Percentiles rank a stretch among this genome's conserved stretches.
phyloP scores from a whole-genome alignment of 139 green algal species.

The Mesotaenium endlicherianum region DNA sequence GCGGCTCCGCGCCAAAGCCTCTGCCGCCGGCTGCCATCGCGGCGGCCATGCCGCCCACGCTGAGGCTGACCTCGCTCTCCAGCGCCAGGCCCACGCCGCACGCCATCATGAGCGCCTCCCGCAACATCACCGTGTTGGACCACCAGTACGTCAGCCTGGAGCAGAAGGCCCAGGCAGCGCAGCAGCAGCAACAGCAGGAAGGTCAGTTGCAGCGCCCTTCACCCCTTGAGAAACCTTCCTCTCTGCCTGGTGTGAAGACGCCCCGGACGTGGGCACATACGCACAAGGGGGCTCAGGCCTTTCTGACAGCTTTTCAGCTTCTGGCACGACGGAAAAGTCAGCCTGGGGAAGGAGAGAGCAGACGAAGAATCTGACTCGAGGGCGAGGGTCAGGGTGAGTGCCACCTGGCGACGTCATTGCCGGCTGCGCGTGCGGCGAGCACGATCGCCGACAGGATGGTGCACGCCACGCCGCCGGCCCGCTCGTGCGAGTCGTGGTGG shows the following conservation, averaged over 20 bases:
- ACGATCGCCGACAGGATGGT: not conserved
- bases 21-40: not conserved
- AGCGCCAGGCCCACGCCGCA: not conserved
- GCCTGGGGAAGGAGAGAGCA: not conserved
- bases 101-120: not conserved
- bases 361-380: not conserved
- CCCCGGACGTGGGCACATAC: not conserved
- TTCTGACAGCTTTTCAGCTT: not conserved
- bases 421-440: not conserved
- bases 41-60: not conserved
- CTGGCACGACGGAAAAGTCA: not conserved
- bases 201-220: too few relatives aligned
- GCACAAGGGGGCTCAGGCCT: not conserved
- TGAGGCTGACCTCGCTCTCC: not conserved
- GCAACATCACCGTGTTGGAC: conserved; percentile 35
- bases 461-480: not conserved
- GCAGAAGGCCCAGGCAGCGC: not conserved
- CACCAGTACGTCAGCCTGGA: conserved; percentile 39
- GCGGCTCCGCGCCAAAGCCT: not conserved
- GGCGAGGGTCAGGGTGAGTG: too few relatives aligned
- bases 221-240: not conserved
- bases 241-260: not conserved
- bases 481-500: not conserved
- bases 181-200: not conserved
- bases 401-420: conserved; percentile 17